Evolutionary conservation across 169 alveolate species (phyloP).

Genomic region (Plasmodium vivax): DNA sequence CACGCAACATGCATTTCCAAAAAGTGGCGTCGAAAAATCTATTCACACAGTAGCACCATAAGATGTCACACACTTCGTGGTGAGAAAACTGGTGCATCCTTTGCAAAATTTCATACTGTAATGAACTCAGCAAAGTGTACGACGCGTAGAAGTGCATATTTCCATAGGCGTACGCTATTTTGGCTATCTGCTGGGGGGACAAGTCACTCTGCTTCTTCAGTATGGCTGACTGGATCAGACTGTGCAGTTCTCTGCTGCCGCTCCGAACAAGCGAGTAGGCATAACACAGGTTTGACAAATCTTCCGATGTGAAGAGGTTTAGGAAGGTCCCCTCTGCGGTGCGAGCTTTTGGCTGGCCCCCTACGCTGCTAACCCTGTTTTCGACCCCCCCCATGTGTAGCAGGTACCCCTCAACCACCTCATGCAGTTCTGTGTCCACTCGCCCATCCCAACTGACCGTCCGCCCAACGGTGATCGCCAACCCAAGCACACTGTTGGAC

Average conservation of each 20-base stretch:
- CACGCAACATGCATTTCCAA: constrained; percentile 53
- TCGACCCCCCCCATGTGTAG: neutral
- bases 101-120: constrained; percentile 72
- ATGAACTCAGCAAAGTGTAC: constrained; percentile 32
- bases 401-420: constrained; percentile 22
- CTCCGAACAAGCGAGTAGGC: constrained; percentile 48
- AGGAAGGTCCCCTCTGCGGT: neutral
- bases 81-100: constrained; percentile 56
- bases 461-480: constrained; percentile 54
- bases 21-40: constrained; percentile 35
- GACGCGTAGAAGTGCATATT: constrained; percentile 39
- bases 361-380: neutral
- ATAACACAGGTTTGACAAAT: constrained; percentile 54
- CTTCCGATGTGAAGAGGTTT: constrained; percentile 39
- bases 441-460: constrained; percentile 13
- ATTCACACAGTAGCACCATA: constrained; percentile 71
- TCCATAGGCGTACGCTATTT: constrained; percentile 67
- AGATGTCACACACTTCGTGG: constrained; percentile 47
- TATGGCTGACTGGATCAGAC: constrained; percentile 39
- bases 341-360: neutral
- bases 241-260: constrained; percentile 64
- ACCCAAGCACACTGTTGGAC: constrained; percentile 59
- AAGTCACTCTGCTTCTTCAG: constrained; percentile 31
- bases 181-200: constrained; percentile 68
- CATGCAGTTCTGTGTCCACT: constrained; percentile 32